phyloP scores from a whole-genome alignment of 805 yeast species.

The Candida piceae region DNA sequence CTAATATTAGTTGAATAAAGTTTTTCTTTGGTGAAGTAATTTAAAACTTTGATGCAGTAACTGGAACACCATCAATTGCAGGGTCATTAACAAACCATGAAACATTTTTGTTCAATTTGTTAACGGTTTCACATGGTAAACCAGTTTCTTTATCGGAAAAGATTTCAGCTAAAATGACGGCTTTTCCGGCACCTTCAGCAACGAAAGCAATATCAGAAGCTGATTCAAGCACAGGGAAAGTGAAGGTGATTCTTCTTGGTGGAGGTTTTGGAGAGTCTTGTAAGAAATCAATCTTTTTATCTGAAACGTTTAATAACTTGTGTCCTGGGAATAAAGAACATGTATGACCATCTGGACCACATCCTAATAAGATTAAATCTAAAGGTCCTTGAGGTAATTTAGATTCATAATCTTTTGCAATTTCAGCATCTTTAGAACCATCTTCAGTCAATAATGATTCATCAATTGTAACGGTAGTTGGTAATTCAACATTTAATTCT shows the following conservation, averaged over 20 bases:
- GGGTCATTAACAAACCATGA: slow-evolving; percentile 79
- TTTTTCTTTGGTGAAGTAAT: too few relatives aligned
- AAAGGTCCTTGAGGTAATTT: slow-evolving; percentile 45
- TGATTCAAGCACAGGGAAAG: slow-evolving; percentile 64
- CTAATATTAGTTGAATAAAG: too few relatives aligned
- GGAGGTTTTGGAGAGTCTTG: slow-evolving; percentile 92
- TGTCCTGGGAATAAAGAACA: slow-evolving; percentile 92
- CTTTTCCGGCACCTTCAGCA: slow-evolving; percentile 86
- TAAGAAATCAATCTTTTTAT: slow-evolving; percentile 54
- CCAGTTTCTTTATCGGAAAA: slow-evolving; percentile 43
- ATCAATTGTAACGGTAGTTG: slow-evolving; percentile 63
- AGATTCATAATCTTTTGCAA: slow-evolving; percentile 60
- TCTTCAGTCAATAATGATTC: slow-evolving; percentile 54
- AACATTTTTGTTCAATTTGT: slow-evolving; percentile 51
- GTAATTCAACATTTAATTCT: slow-evolving; percentile 38
- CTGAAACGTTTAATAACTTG: slow-evolving; percentile 50
- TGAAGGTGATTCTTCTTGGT: slow-evolving; percentile 83
- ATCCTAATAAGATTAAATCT: slow-evolving; percentile 76
- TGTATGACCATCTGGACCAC: slow-evolving; percentile 96
- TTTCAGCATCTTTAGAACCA: slow-evolving; percentile 43
- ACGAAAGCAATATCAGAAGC: slow-evolving; percentile 66
- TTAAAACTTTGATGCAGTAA: slow-evolving; percentile 14
- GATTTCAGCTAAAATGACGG: slow-evolving; percentile 60
- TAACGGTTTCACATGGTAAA: slow-evolving; percentile 75
- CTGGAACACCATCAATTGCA: slow-evolving; percentile 62